These are phyloP conservation scores for Kandelia obovata DNA, from an alignment of 345 rosid species.

Conservation along the genomic window DNA sequence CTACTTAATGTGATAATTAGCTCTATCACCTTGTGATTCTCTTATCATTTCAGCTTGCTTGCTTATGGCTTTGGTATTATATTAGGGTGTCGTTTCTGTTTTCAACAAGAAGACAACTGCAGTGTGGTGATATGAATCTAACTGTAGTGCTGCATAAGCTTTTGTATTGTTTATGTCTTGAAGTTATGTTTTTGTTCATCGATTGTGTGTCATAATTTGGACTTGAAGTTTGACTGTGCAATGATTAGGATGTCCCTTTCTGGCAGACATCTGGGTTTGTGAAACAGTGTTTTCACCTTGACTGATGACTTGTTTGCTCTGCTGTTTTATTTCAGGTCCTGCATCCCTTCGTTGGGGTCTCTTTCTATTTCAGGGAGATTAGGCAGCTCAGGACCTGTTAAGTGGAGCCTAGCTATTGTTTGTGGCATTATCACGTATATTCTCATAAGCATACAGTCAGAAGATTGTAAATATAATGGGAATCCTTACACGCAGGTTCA, in stretches of 20 bases:
- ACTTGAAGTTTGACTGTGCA: not conserved
- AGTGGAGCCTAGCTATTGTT: conserved; percentile 16
- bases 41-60: not conserved
- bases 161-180: not conserved
- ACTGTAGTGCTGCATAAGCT: not conserved
- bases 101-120: not conserved
- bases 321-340: conserved; percentile 17
- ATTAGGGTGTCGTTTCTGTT: not conserved
- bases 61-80: not conserved
- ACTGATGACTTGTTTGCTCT: not conserved
- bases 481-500: conserved; percentile 57
- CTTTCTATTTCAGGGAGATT: conserved; percentile 17
- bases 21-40: not conserved
- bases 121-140: not conserved
- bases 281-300: not conserved
- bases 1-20: too few species aligned
- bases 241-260: not conserved
- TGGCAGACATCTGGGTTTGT: too few species aligned
- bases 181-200: not conserved
- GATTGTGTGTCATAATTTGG: not conserved
- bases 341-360: conserved; percentile 6
- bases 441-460: conserved; percentile 22
- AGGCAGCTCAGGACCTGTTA: conserved; percentile 6
- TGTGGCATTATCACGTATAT: conserved; percentile 14
- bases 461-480: conserved; percentile 51